Percentiles rank a stretch among this genome's conserved stretches.
Conservation (phyloP, 2,329 filamentous ascomycete genomes). For the Apiospora pterosperma region DNA sequence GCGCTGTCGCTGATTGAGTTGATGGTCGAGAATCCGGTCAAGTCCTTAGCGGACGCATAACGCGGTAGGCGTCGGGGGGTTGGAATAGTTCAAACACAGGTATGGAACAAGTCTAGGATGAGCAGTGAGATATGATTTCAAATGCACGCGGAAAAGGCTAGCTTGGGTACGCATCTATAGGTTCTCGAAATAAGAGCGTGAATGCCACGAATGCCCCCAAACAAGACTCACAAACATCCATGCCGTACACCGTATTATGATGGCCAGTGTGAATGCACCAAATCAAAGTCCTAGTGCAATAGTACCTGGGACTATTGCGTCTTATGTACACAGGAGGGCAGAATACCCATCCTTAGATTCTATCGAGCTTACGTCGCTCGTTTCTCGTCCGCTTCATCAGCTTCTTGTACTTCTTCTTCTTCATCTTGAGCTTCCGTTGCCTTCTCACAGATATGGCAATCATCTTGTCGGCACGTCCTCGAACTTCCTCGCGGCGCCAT, state of each 20-base stretch:
- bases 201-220: conserved; percentile 6
- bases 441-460: conserved; percentile 85
- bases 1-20: conserved; percentile 69
- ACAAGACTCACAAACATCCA: conserved; percentile 11
- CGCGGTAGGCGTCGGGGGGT: neutral
- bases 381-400: conserved; percentile 89
- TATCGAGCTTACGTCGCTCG: conserved; percentile 78
- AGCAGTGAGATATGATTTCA: neutral
- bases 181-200: conserved; percentile 2
- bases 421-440: conserved; percentile 96
- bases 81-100: neutral
- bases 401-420: conserved; percentile 99
- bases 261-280: conserved; percentile 11
- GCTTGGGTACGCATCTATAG: conserved; percentile 2
- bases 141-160: neutral
- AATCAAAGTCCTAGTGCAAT: neutral
- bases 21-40: conserved; percentile 45
- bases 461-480: conserved; percentile 54
- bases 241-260: conserved; percentile 22
- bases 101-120: neutral
- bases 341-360: conserved; percentile 40
- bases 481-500: conserved; percentile 54
- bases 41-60: conserved; percentile 4
- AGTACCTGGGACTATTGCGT: neutral
- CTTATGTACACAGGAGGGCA: conserved; percentile 14